Evolutionary conservation across 495 filamentous ascomycete species (phyloP).

Genomic region (Rhizodiscina lignyota): DNA sequence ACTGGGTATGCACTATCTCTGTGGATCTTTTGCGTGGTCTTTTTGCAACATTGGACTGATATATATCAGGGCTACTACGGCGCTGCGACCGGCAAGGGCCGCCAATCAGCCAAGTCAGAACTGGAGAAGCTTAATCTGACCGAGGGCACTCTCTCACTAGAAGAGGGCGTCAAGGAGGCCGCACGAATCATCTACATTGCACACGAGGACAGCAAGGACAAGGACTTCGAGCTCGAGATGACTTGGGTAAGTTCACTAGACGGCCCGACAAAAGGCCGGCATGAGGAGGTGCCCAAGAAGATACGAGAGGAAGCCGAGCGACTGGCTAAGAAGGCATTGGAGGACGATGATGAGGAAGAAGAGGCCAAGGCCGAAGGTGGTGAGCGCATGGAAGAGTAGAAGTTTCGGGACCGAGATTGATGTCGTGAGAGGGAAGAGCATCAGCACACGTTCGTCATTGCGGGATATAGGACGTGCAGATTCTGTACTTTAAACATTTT

Average conservation of each 20-base stretch:
- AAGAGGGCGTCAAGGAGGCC: conserved; percentile 87
- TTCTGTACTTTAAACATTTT: too few relatives aligned
- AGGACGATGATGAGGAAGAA: conserved; percentile 25
- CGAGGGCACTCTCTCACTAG: conserved; percentile 54
- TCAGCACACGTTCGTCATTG: too few relatives aligned
- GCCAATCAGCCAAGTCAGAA: conserved; percentile 92
- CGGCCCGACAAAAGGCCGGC: conserved; percentile 77
- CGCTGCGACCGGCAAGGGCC: conserved; percentile 87
- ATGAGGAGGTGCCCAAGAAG: conserved; percentile 81
- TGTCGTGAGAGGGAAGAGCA: conserved; percentile 1
- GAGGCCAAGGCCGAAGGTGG: conserved; percentile 9
- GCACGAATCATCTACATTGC: conserved; percentile 92
- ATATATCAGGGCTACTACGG: conserved; percentile 71
- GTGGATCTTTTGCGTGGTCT: not conserved
- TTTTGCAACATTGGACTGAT: conserved; percentile 8
- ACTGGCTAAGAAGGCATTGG: conserved; percentile 26
- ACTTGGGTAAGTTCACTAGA: conserved; percentile 76
- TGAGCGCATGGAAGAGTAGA: conserved; percentile 23
- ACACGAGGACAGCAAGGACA: conserved; percentile 94
- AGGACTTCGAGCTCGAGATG: conserved; percentile 99
- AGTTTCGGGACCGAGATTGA: too few relatives aligned
- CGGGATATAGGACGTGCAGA: not conserved
- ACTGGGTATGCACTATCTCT: conserved; percentile 60
- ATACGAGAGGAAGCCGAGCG: conserved; percentile 79
- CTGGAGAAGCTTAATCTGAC: conserved; percentile 92